These are phyloP conservation scores for Monoraphidium neglectum DNA, from an alignment of 139 green algal genomes.

Conservation along the genomic window DNA sequence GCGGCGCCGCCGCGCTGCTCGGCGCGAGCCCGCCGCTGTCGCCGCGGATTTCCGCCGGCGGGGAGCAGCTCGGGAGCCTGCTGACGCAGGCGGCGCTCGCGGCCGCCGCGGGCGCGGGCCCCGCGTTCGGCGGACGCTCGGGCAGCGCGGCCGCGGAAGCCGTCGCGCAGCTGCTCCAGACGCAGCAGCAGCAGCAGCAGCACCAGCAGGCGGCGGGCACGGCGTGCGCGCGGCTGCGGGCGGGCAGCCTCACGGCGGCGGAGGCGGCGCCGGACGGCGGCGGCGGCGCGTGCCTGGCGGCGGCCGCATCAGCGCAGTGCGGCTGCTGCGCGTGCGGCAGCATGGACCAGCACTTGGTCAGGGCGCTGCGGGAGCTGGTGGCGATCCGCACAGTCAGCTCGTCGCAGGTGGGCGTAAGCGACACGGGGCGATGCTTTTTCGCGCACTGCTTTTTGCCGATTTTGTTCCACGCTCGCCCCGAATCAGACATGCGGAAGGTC, in stretches of 20 bases:
- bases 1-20: too few relatives aligned
- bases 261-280: not conserved
- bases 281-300: not conserved
- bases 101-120: not conserved
- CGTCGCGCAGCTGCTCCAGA: not conserved
- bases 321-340: slow-evolving; percentile 26
- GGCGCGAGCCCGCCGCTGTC: not conserved
- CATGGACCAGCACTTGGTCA: slow-evolving; percentile 73
- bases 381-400: slow-evolving; percentile 63
- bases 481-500: too few relatives aligned
- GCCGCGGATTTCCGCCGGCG: not conserved
- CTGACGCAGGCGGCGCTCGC: not conserved
- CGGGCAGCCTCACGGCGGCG: not conserved
- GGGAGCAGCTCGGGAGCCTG: not conserved
- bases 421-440: too few relatives aligned
- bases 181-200: not conserved
- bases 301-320: not conserved
- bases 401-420: too few relatives aligned
- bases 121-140: not conserved
- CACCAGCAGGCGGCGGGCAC: not conserved
- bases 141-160: not conserved
- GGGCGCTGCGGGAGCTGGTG: slow-evolving; percentile 83
- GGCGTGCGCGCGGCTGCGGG: not conserved
- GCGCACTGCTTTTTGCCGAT: too few relatives aligned
- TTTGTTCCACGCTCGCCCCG: too few relatives aligned